These are phyloP conservation scores for Aspergillus transmontanensis DNA, from an alignment of 2,329 filamentous ascomycete genomes.

Conservation along the genomic window DNA sequence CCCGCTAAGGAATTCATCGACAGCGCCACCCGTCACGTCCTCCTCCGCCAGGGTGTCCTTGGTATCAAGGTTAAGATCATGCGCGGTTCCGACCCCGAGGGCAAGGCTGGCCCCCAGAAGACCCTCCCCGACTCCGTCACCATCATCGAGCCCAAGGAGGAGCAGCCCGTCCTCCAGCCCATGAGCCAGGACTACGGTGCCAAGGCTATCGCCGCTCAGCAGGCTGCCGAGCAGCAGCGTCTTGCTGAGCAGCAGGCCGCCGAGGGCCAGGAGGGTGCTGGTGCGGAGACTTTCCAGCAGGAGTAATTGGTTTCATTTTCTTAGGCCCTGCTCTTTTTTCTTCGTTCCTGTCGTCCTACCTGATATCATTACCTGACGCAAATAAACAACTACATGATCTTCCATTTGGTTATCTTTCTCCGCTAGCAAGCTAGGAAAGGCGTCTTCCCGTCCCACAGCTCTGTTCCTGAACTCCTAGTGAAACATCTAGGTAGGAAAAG, in stretches of 20 bases:
- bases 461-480: slow-evolving; percentile 14
- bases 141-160: slow-evolving; percentile 99
- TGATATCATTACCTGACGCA: slow-evolving; percentile 39
- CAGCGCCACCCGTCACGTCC: slow-evolving; percentile 96
- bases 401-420: slow-evolving; percentile 12
- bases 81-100: slow-evolving; percentile 98
- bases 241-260: slow-evolving; percentile 60
- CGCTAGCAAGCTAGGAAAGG: background rate
- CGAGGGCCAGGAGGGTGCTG: slow-evolving; percentile 47
- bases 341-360: slow-evolving; percentile 34
- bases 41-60: slow-evolving; percentile 98
- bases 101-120: slow-evolving; percentile 98
- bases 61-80: slow-evolving; percentile 99
- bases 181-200: slow-evolving; percentile 98
- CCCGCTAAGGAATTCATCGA: slow-evolving; percentile 99
- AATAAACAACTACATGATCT: slow-evolving; percentile 40
- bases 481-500: slow-evolving; percentile 16
- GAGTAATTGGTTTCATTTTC: slow-evolving; percentile 43
- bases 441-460: slow-evolving; percentile 1
- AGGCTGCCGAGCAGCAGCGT: slow-evolving; percentile 57
- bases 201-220: slow-evolving; percentile 73
- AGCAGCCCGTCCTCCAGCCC: slow-evolving; percentile 91
- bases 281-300: slow-evolving; percentile 48
- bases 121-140: slow-evolving; percentile 97
- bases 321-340: slow-evolving; percentile 32